Conservation (phyloP, 176 grass and related monocot genomes). For the Raddia guianensis region DNA sequence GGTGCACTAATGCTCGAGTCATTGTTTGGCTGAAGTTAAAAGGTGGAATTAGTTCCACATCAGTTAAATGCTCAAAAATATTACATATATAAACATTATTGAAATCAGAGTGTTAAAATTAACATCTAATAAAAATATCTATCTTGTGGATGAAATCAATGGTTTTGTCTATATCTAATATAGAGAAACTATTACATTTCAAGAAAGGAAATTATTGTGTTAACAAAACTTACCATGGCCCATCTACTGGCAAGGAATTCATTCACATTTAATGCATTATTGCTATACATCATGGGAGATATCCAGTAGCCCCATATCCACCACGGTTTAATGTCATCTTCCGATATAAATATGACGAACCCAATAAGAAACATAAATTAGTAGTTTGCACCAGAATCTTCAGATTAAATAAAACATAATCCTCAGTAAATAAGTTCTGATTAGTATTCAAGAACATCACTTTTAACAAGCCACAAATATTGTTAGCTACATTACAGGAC, state of each 20-base stretch:
- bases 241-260: constrained; percentile 65
- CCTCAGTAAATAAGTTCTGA: not conserved
- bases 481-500: too few species aligned
- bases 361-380: not conserved
- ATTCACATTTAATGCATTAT: constrained; percentile 60
- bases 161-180: not conserved
- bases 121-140: not conserved
- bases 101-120: not conserved
- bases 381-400: not conserved
- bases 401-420: not conserved
- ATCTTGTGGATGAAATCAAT: not conserved
- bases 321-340: constrained; percentile 42
- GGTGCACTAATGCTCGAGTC: constrained; percentile 49
- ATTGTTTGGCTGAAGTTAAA: constrained; percentile 49
- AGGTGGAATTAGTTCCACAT: not conserved
- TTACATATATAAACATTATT: not conserved
- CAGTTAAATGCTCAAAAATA: too few species aligned
- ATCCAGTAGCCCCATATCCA: constrained; percentile 67
- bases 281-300: constrained; percentile 64
- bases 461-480: not conserved
- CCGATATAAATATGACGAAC: constrained; percentile 13
- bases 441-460: not conserved
- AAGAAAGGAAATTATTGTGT: not conserved
- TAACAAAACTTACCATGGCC: constrained; percentile 37
- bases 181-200: not conserved